Percentiles rank a stretch among this genome's conserved stretches.
Conservation (phyloP, 495 filamentous ascomycete species). For the Arthonia radiata region DNA sequence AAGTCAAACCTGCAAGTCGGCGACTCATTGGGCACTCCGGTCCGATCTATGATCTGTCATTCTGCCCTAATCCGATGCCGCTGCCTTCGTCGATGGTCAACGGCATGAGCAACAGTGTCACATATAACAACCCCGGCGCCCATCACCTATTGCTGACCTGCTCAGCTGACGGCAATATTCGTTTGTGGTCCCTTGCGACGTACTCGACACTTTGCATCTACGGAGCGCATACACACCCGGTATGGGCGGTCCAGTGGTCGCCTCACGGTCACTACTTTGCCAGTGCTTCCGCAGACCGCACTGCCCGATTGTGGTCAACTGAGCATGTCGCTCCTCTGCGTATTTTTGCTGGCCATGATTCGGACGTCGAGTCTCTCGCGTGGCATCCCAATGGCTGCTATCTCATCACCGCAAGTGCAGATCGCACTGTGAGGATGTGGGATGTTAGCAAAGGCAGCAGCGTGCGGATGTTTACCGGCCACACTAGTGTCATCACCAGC, state of each 20-base stretch:
- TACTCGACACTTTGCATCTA: constrained; percentile 84
- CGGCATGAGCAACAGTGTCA: constrained; percentile 29
- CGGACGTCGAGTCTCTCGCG: constrained; percentile 55
- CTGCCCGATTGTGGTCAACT: constrained; percentile 69
- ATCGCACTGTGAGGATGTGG: constrained; percentile 95
- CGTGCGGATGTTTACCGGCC: constrained; percentile 79
- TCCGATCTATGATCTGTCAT: constrained; percentile 70
- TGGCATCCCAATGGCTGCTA: constrained; percentile 90
- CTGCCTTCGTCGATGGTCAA: too few relatives aligned
- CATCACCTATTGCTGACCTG: constrained; percentile 52
- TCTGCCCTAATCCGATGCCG: constrained; percentile 38
- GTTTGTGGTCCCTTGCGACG: constrained; percentile 76
- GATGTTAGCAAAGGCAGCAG: constrained; percentile 60
- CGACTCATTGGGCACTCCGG: constrained; percentile 82
- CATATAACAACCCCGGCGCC: constrained; percentile 27
- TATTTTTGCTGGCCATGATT: constrained; percentile 77
- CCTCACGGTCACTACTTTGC: constrained; percentile 90
- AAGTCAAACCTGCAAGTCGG: constrained; percentile 26
- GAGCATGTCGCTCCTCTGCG: constrained; percentile 77
- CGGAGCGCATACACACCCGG: constrained; percentile 66
- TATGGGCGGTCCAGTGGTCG: constrained; percentile 76
- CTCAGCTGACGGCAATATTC: constrained; percentile 64
- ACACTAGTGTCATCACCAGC: constrained; percentile 58
- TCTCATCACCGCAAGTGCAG: constrained; percentile 68
- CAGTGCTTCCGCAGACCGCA: constrained; percentile 67